These are phyloP conservation scores for Pythium rishiriense DNA, from an alignment of 352 stramenopile species.

Conservation along the genomic window DNA sequence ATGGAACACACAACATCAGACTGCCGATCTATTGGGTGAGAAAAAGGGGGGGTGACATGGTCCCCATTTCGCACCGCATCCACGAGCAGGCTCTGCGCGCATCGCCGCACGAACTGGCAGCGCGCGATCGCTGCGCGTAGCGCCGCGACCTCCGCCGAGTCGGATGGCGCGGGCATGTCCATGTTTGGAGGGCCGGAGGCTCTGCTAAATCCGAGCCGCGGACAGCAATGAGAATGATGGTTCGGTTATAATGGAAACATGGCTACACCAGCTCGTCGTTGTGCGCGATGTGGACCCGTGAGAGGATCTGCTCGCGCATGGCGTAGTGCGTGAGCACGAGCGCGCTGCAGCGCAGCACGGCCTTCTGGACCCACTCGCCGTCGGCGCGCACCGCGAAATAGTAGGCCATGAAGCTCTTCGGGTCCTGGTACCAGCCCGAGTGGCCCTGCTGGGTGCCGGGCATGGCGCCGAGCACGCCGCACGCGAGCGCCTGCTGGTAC, in stretches of 20 bases:
- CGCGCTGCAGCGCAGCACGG: constrained; percentile 49
- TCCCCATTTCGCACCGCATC: constrained; percentile 27
- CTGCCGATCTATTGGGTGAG: background rate
- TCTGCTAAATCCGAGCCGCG: constrained; percentile 15
- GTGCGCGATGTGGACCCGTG: constrained; percentile 16
- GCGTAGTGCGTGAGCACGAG: constrained; percentile 68
- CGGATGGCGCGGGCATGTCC: background rate
- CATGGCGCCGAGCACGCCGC: constrained; percentile 72
- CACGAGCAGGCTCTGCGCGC: constrained; percentile 26
- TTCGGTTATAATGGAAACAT: constrained; percentile 26
- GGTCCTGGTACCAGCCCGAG: constrained; percentile 78
- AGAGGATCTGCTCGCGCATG: constrained; percentile 58
- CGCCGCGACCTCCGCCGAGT: background rate
- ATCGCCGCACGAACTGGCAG: constrained; percentile 21
- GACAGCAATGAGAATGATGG: background rate
- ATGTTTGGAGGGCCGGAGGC: background rate
- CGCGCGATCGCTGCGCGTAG: constrained; percentile 13
- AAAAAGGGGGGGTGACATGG: too few species aligned
- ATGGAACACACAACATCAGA: background rate
- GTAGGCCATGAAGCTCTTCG: constrained; percentile 71
- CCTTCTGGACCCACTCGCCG: constrained; percentile 68
- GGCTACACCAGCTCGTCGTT: constrained; percentile 21
- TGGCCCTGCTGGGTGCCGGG: constrained; percentile 60
- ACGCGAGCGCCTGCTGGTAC: constrained; percentile 64
- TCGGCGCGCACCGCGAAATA: constrained; percentile 62